These are phyloP conservation scores for Musa balbisiana DNA, from an alignment of 202 grass and related monocot species.

Conservation along the genomic window DNA sequence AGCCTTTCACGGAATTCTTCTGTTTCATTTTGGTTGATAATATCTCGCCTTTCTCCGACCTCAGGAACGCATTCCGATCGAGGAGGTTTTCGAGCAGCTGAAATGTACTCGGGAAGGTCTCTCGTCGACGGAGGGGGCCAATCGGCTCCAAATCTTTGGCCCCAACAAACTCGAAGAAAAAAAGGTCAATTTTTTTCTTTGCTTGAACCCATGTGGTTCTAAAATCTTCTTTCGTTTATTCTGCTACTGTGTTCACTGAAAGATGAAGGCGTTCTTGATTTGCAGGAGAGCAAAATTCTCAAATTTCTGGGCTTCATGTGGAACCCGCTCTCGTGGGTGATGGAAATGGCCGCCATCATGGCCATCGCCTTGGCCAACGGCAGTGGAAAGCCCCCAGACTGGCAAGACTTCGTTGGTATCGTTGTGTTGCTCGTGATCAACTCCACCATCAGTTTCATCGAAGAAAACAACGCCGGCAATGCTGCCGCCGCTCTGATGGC, in stretches of 20 bases:
- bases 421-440: conserved; percentile 56
- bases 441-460: conserved; percentile 69
- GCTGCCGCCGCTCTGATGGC: conserved; percentile 78
- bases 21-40: not conserved
- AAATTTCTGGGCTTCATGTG: conserved; percentile 97
- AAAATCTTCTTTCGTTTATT: no score
- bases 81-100: conserved; percentile 74
- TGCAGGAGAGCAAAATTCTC: conserved; percentile 64
- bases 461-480: conserved; percentile 76
- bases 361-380: conserved; percentile 76
- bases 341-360: conserved; percentile 85
- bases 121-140: conserved; percentile 35
- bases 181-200: conserved; percentile 28
- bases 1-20: not conserved
- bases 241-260: not conserved
- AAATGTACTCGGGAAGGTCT: conserved; percentile 55
- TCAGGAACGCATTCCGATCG: conserved; percentile 74
- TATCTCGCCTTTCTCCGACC: not conserved
- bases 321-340: conserved; percentile 96
- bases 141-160: conserved; percentile 52
- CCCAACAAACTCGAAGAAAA: conserved; percentile 94
- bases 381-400: conserved; percentile 56
- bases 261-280: not conserved
- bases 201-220: no score
- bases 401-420: conserved; percentile 94